Evolutionary conservation across 2,329 filamentous ascomycete genomes (phyloP).

Genomic region (Paracoccidioides lutzii): DNA sequence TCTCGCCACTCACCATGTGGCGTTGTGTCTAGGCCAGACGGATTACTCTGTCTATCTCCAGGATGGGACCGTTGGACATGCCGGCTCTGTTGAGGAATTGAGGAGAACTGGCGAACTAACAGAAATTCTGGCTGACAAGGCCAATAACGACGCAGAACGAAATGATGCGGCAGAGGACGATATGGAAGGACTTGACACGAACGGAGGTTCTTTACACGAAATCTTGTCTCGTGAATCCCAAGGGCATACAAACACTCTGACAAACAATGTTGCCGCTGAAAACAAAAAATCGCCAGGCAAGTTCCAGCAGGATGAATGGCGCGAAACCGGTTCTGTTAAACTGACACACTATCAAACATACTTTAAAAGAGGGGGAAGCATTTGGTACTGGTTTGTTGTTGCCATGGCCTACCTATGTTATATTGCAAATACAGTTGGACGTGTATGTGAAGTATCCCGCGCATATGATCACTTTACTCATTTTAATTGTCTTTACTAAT

Average conservation of each 20-base stretch:
- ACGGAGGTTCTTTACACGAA: conserved; percentile 37
- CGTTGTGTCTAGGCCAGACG: conserved; percentile 55
- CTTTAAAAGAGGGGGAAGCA: conserved; percentile 52
- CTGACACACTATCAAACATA: conserved; percentile 55
- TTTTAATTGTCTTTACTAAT: neutral
- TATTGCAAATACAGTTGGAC: conserved; percentile 41
- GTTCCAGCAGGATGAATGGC: conserved; percentile 64
- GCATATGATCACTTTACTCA: neutral
- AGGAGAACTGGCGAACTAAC: conserved; percentile 29
- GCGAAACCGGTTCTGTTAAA: conserved; percentile 58
- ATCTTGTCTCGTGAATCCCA: conserved; percentile 21
- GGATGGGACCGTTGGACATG: conserved; percentile 51
- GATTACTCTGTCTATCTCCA: conserved; percentile 64
- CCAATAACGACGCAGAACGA: conserved; percentile 37
- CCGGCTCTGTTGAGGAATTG: conserved; percentile 52
- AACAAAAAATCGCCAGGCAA: conserved; percentile 40
- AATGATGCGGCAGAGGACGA: conserved; percentile 31
- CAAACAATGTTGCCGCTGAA: conserved; percentile 7
- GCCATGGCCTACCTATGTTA: conserved; percentile 43
- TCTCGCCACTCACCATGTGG: conserved; percentile 68
- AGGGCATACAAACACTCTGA: conserved; percentile 1
- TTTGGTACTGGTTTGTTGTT: conserved; percentile 46
- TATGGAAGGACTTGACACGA: conserved; percentile 24
- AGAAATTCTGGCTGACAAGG: conserved; percentile 28
- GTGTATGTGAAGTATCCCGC: conserved; percentile 24